Percentiles rank a stretch among this genome's conserved stretches.
phyloP scores from a whole-genome alignment of 495 filamentous ascomycete genomes.

The Penicillium waksmanii region DNA sequence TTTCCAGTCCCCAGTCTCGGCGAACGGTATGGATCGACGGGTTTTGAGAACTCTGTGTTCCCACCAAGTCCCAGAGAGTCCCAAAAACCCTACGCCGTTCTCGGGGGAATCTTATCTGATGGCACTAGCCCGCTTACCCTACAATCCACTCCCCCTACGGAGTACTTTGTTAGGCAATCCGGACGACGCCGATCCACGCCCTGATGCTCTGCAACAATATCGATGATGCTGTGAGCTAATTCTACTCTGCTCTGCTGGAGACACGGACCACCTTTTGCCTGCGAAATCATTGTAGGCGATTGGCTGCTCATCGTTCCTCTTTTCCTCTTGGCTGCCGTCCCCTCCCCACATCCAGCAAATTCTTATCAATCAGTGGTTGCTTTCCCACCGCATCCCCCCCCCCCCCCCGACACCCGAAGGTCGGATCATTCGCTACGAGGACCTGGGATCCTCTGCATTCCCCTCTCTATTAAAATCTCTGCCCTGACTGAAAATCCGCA shows the following conservation, averaged over 20 bases:
- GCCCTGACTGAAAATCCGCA: not conserved
- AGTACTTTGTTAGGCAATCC: conserved; percentile 19
- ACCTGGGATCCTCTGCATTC: too few species aligned
- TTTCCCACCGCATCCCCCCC: conserved; percentile 12
- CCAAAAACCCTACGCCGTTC: conserved; percentile 11
- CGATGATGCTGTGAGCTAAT: conserved; percentile 20
- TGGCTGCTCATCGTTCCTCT: conserved; percentile 14
- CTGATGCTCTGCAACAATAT: not conserved
- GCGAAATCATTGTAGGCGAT: conserved; percentile 5
- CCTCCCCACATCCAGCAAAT: conserved; percentile 12
- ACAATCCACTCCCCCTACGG: not conserved
- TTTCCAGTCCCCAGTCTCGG: conserved; percentile 14
- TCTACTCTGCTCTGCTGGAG: not conserved
- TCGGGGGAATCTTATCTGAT: conserved; percentile 39
- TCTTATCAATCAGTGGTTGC: conserved; percentile 38
- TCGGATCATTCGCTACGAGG: conserved; percentile 15
- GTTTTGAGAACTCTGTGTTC: conserved; percentile 6
- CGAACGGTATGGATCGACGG: conserved; percentile 30
- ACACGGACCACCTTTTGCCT: conserved; percentile 11
- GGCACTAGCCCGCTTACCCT: conserved; percentile 21
- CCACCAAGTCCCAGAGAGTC: not conserved
- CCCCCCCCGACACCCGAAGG: conserved; percentile 26
- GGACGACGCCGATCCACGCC: conserved; percentile 18
- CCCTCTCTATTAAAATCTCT: not conserved
- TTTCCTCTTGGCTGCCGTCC: conserved; percentile 16